phyloP scores from a whole-genome alignment of 345 rosid genomes.

The Eucalyptus cloeziana region DNA sequence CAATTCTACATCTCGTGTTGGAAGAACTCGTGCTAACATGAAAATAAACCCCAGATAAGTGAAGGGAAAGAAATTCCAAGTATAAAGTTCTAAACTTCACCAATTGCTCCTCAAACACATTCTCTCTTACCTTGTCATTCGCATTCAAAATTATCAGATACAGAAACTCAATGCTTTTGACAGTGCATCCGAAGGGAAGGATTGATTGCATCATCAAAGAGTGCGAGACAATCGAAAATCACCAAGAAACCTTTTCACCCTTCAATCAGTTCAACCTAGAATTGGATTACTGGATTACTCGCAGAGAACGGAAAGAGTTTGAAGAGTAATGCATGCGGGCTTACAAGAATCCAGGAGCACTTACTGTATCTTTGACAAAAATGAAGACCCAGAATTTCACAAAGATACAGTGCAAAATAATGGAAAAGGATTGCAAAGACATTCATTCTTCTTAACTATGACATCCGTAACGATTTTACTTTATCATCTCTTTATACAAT shows the following conservation, averaged over 20 bases:
- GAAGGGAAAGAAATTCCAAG: neutral
- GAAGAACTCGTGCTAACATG: neutral
- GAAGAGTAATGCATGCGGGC: neutral
- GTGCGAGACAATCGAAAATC: neutral
- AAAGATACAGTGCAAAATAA: neutral
- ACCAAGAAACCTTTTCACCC: neutral
- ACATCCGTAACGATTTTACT: neutral
- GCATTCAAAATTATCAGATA: neutral
- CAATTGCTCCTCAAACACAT: neutral
- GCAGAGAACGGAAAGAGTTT: fast-evolving
- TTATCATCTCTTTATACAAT: neutral
- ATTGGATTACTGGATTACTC: neutral
- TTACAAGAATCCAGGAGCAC: neutral
- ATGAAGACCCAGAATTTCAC: neutral
- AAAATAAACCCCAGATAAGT: neutral
- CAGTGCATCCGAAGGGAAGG: neutral
- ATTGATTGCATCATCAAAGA: neutral
- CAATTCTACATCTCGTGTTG: neutral
- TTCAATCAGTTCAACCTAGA: neutral
- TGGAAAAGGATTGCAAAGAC: neutral
- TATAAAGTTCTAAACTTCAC: neutral
- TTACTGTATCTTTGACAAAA: neutral
- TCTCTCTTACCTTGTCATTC: neutral
- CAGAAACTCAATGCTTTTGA: neutral
- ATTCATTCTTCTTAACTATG: neutral